Evolutionary conservation across 2,329 filamentous ascomycete species (phyloP).

Genomic region (Aspergillus nomiae): DNA sequence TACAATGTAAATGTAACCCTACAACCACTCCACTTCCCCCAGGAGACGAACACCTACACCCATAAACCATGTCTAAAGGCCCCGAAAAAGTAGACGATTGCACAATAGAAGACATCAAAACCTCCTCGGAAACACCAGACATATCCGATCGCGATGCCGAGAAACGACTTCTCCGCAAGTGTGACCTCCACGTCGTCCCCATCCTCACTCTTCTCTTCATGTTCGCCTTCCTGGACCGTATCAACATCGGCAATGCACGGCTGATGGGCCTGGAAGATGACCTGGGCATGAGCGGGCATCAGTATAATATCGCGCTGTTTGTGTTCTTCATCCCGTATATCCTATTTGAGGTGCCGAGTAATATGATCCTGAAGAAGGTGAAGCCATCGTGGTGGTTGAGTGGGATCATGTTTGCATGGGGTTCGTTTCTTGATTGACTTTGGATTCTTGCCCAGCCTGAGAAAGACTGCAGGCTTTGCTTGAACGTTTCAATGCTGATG

Average conservation of each 20-base stretch:
- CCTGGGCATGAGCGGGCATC: slow-evolving; percentile 45
- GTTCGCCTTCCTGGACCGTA: slow-evolving; percentile 50
- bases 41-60: neutral
- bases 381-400: slow-evolving; percentile 46
- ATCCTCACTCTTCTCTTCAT: slow-evolving; percentile 50
- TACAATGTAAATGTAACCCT: neutral
- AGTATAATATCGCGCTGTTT: slow-evolving; percentile 47
- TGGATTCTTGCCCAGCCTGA: no score
- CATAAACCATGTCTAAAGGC: neutral
- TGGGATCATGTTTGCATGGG: slow-evolving; percentile 46
- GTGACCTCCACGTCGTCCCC: slow-evolving; percentile 52
- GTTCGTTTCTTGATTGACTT: slow-evolving; percentile 20
- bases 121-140: neutral
- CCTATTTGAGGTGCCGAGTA: slow-evolving; percentile 50
- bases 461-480: neutral
- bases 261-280: slow-evolving; percentile 48
- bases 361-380: slow-evolving; percentile 48
- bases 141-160: slow-evolving; percentile 34
- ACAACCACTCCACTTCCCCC: neutral
- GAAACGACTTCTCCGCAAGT: slow-evolving; percentile 51
- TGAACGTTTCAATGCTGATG: neutral
- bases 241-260: slow-evolving; percentile 52
- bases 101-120: slow-evolving; percentile 23
- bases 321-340: slow-evolving; percentile 52
- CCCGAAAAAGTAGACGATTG: slow-evolving; percentile 3